Conservation (phyloP, 371 early-diverging fungal species). For the Massospora cicadina region DNA sequence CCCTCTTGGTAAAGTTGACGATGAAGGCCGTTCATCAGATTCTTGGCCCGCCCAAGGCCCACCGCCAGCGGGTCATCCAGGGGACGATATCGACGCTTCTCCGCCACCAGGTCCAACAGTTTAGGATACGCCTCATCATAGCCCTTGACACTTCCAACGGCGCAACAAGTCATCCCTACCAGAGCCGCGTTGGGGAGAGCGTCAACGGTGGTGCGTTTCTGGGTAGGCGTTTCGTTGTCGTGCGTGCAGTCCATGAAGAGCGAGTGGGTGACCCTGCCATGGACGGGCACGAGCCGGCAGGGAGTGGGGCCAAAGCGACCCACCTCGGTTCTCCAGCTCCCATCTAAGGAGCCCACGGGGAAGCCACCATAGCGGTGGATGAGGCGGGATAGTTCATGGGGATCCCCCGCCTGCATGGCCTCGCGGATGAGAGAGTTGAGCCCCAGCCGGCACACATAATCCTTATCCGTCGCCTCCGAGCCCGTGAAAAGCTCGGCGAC, state of each 20-base stretch:
- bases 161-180: constrained; percentile 76
- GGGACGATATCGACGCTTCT: constrained; percentile 50
- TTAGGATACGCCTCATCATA: constrained; percentile 85
- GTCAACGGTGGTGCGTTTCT: constrained; percentile 69
- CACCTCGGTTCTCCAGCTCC: constrained; percentile 21
- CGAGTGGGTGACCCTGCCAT: constrained; percentile 56
- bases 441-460: constrained; percentile 78
- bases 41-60: constrained; percentile 54
- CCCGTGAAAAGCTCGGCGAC: constrained; percentile 95
- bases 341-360: constrained; percentile 56
- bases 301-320: constrained; percentile 11
- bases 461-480: constrained; percentile 70
- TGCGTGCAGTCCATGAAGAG: constrained; percentile 97
- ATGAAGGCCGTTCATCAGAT: constrained; percentile 53
- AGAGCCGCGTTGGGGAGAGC: constrained; percentile 80
- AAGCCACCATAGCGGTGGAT: constrained; percentile 79
- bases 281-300: constrained; percentile 18
- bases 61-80: constrained; percentile 25
- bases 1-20: constrained; percentile 59
- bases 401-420: constrained; percentile 93
- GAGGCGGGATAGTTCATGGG: constrained; percentile 70
- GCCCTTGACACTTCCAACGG: constrained; percentile 87
- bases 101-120: constrained; percentile 70
- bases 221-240: constrained; percentile 89
- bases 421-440: constrained; percentile 92